Conservation (phyloP, 352 stramenopile genomes). For the Phytophthora crassamura region DNA sequence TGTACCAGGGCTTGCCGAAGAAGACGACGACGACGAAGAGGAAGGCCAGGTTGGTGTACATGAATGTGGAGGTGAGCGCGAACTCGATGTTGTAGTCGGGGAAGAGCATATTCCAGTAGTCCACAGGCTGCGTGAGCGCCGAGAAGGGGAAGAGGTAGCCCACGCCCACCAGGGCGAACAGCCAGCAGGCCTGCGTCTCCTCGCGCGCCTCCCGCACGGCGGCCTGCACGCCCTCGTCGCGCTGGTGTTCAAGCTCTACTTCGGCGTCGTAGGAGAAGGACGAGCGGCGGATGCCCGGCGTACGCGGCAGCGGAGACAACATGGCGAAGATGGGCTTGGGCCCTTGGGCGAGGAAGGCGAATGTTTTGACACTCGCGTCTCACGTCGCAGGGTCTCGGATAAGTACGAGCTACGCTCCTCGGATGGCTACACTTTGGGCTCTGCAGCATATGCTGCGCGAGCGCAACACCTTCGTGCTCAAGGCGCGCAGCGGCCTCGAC, state of each 20-base stretch:
- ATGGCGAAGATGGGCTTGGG: constrained; percentile 30
- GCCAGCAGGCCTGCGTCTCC: constrained; percentile 57
- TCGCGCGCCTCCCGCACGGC: constrained; percentile 48
- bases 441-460: constrained; percentile 64
- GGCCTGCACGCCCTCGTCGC: constrained; percentile 29
- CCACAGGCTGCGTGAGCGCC: constrained; percentile 87
- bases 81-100: constrained; percentile 91
- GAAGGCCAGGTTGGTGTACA: constrained; percentile 85
- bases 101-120: constrained; percentile 90
- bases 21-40: constrained; percentile 72
- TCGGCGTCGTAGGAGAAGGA: constrained; percentile 49
- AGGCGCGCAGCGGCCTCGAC: constrained; percentile 41
- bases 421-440: too few species aligned
- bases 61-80: constrained; percentile 81
- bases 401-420: constrained; percentile 2
- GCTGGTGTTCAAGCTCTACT: constrained; percentile 35
- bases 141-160: constrained; percentile 91
- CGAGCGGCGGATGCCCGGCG: constrained; percentile 41
- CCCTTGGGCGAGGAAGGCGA: neutral
- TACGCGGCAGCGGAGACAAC: constrained; percentile 68
- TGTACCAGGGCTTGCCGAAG: constrained; percentile 70
- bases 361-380: constrained; percentile 14
- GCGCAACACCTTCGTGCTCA: constrained; percentile 71
- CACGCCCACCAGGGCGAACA: constrained; percentile 79
- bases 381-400: constrained; percentile 22